Evolutionary conservation across 306 rosid species (phyloP).

Genomic region (Macrotyloma uniflorum): DNA sequence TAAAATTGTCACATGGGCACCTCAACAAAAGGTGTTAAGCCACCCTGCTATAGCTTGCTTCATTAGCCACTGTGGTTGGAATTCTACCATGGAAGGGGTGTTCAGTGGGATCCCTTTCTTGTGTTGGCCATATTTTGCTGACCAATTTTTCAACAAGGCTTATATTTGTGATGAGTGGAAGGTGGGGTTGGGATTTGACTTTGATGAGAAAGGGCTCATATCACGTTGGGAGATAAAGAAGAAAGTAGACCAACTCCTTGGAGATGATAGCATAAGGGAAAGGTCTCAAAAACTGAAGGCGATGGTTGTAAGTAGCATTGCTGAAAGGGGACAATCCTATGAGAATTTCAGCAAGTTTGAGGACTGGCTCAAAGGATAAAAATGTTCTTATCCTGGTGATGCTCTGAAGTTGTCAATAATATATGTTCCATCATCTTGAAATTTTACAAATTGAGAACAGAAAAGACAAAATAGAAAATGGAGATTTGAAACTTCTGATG

Average conservation of each 20-base stretch:
- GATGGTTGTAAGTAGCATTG: background rate
- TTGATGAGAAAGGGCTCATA: slow-evolving; percentile 38
- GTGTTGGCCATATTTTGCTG: slow-evolving; percentile 40
- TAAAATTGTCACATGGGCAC: slow-evolving; percentile 40
- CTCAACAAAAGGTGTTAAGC: slow-evolving; percentile 42
- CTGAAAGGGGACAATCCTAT: background rate
- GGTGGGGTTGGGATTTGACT: slow-evolving; percentile 37
- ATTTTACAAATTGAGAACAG: background rate
- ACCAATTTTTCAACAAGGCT: slow-evolving; percentile 10
- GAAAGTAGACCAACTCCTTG: slow-evolving; percentile 41
- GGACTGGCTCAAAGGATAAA: slow-evolving; percentile 13
- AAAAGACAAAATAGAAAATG: background rate
- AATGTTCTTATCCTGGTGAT: background rate
- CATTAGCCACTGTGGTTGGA: slow-evolving; percentile 54
- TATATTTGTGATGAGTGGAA: slow-evolving; percentile 39
- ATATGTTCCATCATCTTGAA: background rate
- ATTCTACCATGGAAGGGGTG: slow-evolving; percentile 40
- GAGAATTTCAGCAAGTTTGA: slow-evolving; percentile 14
- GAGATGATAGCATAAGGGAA: slow-evolving; percentile 34
- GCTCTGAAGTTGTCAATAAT: background rate
- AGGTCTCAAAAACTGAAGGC: slow-evolving; percentile 33
- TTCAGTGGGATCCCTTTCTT: slow-evolving; percentile 31
- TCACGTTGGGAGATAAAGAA: slow-evolving; percentile 34
- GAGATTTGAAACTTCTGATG: background rate
- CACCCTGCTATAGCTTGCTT: slow-evolving; percentile 52